These are phyloP conservation scores for Ichthyophthirius multifiliis DNA, from an alignment of 169 alveolate species.

Conservation along the genomic window DNA sequence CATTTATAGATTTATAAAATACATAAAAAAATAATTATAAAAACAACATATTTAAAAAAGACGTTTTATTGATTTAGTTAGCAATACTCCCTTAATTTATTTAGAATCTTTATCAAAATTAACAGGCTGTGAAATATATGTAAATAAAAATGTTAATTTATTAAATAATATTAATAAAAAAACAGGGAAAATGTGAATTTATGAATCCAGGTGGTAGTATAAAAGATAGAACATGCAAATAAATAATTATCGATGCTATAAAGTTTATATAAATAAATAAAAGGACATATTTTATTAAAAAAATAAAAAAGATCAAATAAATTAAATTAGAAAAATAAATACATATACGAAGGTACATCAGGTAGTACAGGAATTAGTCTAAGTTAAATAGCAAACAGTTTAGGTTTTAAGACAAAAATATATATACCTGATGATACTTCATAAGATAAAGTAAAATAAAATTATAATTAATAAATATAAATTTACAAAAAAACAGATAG, in stretches of 20 bases:
- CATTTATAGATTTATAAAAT: too few relatives aligned
- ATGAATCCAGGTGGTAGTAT: constrained; percentile 39
- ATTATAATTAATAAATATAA: neutral
- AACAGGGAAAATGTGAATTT: constrained; percentile 28
- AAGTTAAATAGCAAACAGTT: constrained; percentile 24
- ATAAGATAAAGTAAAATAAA: constrained; percentile 30
- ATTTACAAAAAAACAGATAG: constrained; percentile 3
- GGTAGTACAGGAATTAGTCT: constrained; percentile 53
- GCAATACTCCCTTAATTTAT: constrained; percentile 47
- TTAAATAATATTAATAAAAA: neutral
- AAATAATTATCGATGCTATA: neutral
- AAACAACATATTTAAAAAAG: constrained; percentile 7
- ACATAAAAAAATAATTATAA: too few relatives aligned
- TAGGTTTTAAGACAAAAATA: constrained; percentile 24
- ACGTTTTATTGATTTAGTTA: constrained; percentile 18
- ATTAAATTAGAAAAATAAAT: neutral
- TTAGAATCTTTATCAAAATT: constrained; percentile 29
- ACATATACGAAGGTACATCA: constrained; percentile 31
- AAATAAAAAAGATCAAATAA: neutral
- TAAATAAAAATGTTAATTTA: neutral
- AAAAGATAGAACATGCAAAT: constrained; percentile 27
- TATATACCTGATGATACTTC: constrained; percentile 43
- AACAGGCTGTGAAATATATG: constrained; percentile 35
- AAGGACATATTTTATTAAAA: neutral
- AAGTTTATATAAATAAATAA: neutral